These are phyloP conservation scores for Coemansia sp. DNA, from an alignment of 192 early-diverging fungal species.

Conservation along the genomic window DNA sequence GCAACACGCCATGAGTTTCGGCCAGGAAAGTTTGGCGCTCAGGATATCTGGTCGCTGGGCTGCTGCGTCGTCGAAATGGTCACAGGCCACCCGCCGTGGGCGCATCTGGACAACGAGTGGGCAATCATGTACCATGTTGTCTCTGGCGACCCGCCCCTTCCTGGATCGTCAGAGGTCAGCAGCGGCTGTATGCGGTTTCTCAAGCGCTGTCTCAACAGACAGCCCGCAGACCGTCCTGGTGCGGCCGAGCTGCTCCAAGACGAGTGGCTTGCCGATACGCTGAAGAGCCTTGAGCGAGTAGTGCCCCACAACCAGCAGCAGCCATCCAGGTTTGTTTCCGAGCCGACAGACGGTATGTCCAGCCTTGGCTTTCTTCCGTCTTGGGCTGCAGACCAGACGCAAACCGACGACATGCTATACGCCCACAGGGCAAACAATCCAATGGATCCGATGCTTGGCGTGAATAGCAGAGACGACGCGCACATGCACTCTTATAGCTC, in stretches of 20 bases:
- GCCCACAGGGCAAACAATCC: background rate
- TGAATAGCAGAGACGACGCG: background rate
- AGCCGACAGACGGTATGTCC: slow-evolving; percentile 16
- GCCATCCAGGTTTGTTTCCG: slow-evolving; percentile 15
- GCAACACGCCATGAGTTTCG: slow-evolving; percentile 14
- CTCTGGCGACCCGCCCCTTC: slow-evolving; percentile 72
- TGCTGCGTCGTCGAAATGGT: slow-evolving; percentile 92
- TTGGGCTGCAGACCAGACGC: background rate
- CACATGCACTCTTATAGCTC: slow-evolving; percentile 25
- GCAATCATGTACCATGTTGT: slow-evolving; percentile 92
- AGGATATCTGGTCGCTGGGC: slow-evolving; percentile 92
- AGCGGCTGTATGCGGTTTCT: slow-evolving; percentile 73
- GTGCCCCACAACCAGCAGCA: slow-evolving; percentile 10
- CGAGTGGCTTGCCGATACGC: slow-evolving; percentile 63
- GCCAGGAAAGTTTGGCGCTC: slow-evolving; percentile 55
- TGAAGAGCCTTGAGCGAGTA: slow-evolving; percentile 27
- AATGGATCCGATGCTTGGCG: background rate
- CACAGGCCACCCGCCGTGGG: slow-evolving; percentile 86
- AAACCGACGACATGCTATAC: background rate
- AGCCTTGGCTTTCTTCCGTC: slow-evolving; percentile 7
- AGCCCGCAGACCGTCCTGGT: slow-evolving; percentile 65
- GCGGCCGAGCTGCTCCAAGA: slow-evolving; percentile 74
- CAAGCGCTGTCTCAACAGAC: slow-evolving; percentile 73
- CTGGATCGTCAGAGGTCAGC: slow-evolving; percentile 66
- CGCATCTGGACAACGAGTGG: slow-evolving; percentile 89